These are phyloP conservation scores for Termitomyces sp. DNA, from an alignment of 768 basidiomycete species.

Conservation along the genomic window DNA sequence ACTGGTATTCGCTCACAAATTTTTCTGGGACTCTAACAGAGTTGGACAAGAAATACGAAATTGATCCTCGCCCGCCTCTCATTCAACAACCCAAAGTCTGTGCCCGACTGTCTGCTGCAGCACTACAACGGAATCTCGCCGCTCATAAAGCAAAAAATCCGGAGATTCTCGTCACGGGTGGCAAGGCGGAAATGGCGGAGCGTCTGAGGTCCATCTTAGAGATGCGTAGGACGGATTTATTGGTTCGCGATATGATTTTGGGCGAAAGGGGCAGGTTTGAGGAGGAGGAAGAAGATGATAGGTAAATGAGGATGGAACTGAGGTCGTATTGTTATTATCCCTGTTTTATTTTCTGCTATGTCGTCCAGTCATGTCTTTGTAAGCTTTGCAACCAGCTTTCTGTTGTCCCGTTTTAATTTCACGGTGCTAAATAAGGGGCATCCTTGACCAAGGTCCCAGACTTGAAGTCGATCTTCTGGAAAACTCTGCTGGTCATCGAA, in stretches of 20 bases:
- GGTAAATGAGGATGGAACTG: background rate
- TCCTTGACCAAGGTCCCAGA: no score
- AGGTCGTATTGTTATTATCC: background rate
- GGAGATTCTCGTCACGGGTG: background rate
- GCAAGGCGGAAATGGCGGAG: conserved; percentile 35
- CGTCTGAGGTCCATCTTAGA: conserved; percentile 41
- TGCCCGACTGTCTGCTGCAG: conserved; percentile 34
- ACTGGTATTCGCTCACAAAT: no score
- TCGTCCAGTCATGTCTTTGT: background rate
- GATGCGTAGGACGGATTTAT: conserved; percentile 41
- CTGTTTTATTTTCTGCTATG: background rate
- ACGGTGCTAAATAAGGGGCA: no score
- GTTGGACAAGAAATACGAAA: conserved; percentile 40
- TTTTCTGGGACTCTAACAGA: no score
- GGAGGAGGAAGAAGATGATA: background rate
- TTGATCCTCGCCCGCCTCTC: conserved; percentile 42
- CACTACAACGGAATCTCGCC: conserved; percentile 50
- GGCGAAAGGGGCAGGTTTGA: conserved; percentile 10
- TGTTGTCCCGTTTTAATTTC: background rate
- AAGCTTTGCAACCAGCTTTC: background rate
- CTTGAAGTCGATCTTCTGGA: no score
- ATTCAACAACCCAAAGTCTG: conserved; percentile 37
- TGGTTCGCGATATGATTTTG: conserved; percentile 36
- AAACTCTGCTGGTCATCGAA: no score
- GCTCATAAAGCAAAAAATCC: conserved; percentile 47